Evolutionary conservation across 352 stramenopile species (phyloP), one percentile per base, ranked within the genome.

Genomic region (Sclerospora graminicola): DNA sequence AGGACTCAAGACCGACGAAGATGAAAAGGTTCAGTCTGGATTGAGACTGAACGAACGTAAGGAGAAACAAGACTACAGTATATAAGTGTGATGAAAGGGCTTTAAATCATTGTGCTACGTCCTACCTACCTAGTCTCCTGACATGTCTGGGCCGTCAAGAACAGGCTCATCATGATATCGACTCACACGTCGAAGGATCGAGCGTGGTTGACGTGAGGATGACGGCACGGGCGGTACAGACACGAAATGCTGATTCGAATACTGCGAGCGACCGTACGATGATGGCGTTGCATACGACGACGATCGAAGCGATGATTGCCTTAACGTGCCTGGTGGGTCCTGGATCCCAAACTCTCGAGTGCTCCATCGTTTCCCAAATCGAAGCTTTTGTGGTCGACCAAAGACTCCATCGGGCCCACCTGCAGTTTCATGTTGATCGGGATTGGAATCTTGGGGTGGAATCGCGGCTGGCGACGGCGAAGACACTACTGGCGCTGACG

Each of bases 311-410:
- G 33, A 21, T 7, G 41, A 28, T 21, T 51, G 36, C 11, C 30
- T 49, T 23, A 64, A 27, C 8, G 46, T 39, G 6, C 40, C 48
- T 41, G 57, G 55, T 8, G 64, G 53, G 8, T 72, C 49, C 27
- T 63, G 28, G 0, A 49, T 44, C 16, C 45, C 57, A 35, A 82
- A 87, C 50, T 86, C 60, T 41, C 63, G 61, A 4, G 63, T 57
- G 28, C 44, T 75, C 74, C 73, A 88, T 2, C 60, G 58, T 46
- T 77, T 66, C 9, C 63, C 50, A 42, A 89, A 89, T 16, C 63
- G 61, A 1, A 89, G 68, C 15, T 51, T 54, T 44, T 89, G 78
- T 11, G 23, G 26, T 8, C 78, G 58, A 19, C 74, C 78, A 41
- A 69, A 89, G 1, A 84, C 74, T 37, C 78, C 78, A 33, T 60